A percentile compares a stretch with the other conserved stretches of the same genome.
These are phyloP conservation scores for Boletus sp. DNA, from an alignment of 768 basidiomycete species.

Conservation along the genomic window DNA sequence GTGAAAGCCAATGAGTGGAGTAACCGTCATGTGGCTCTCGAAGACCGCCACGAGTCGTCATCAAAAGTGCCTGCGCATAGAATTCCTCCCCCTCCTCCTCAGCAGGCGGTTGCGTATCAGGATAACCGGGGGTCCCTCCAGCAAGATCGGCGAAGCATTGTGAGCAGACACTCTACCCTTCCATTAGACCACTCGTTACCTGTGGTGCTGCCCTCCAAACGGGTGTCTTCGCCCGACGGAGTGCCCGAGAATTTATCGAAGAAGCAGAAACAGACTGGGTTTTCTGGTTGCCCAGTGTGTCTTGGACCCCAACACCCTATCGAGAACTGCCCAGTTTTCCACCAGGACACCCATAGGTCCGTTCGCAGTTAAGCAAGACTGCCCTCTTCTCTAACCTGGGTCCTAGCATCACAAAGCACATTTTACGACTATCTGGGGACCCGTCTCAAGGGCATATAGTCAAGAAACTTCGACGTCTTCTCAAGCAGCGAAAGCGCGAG, in stretches of 20 bases:
- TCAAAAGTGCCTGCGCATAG: background rate
- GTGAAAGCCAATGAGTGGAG: conserved; percentile 10
- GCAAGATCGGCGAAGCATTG: background rate
- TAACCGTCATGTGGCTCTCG: background rate
- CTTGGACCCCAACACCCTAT: conserved; percentile 42
- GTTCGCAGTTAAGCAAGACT: conserved; percentile 1
- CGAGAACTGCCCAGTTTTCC: conserved; percentile 56
- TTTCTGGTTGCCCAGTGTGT: conserved; percentile 49
- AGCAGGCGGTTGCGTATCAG: background rate
- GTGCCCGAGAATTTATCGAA: conserved; percentile 32
- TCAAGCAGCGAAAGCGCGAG: conserved; percentile 35
- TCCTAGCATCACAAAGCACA: conserved; percentile 42
- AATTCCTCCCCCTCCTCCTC: conserved; percentile 1
- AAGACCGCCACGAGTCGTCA: background rate
- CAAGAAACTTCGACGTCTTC: conserved; percentile 38
- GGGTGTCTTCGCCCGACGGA: conserved; percentile 32
- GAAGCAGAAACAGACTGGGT: conserved; percentile 34
- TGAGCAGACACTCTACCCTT: background rate
- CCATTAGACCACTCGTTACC: background rate
- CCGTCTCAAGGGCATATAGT: conserved; percentile 37
- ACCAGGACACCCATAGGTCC: conserved; percentile 55
- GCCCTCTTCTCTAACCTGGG: conserved; percentile 6
- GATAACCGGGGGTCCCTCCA: background rate
- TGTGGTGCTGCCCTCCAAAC: conserved; percentile 33
- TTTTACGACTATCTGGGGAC: conserved; percentile 43